Evolutionary conservation across 495 filamentous ascomycete species (phyloP).

Genomic region (Apiosordaria backusii): DNA sequence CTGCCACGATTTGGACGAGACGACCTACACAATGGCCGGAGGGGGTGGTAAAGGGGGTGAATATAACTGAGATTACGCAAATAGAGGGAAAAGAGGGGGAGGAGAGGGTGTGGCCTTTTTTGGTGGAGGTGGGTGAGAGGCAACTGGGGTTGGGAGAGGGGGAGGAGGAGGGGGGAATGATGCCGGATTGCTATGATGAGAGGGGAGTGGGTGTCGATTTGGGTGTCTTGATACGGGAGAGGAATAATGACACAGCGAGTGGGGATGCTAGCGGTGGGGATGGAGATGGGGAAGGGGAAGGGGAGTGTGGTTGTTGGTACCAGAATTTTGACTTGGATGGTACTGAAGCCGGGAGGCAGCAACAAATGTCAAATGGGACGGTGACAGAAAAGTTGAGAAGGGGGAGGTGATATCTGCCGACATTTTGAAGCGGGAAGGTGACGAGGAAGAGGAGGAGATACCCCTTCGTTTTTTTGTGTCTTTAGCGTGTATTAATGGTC

Average conservation of each 20-base stretch:
- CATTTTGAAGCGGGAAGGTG: no score
- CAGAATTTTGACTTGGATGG: conserved; percentile 20
- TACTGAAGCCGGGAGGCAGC: neutral
- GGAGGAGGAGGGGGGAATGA: conserved; percentile 22
- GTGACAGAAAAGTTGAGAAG: neutral
- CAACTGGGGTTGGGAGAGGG: conserved; percentile 44
- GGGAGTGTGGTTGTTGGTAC: conserved; percentile 26
- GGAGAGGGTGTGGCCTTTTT: conserved; percentile 44
- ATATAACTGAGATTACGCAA: neutral
- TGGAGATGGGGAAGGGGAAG: neutral
- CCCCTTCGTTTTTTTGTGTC: neutral
- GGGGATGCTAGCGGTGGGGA: no score
- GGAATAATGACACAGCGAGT: neutral
- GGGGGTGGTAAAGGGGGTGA: neutral
- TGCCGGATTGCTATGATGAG: conserved; percentile 4
- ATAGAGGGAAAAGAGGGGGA: neutral
- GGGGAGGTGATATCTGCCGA: neutral
- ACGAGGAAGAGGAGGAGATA: neutral
- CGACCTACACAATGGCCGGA: conserved; percentile 19
- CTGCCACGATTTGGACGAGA: conserved; percentile 52
- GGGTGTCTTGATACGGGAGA: neutral
- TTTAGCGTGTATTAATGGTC: no score
- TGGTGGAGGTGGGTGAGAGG: conserved; percentile 44
- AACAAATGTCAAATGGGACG: neutral
- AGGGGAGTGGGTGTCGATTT: neutral